These are phyloP conservation scores for Sclerotinia sclerotiorum DNA, from an alignment of 2,329 filamentous ascomycete genomes.

Conservation along the genomic window DNA sequence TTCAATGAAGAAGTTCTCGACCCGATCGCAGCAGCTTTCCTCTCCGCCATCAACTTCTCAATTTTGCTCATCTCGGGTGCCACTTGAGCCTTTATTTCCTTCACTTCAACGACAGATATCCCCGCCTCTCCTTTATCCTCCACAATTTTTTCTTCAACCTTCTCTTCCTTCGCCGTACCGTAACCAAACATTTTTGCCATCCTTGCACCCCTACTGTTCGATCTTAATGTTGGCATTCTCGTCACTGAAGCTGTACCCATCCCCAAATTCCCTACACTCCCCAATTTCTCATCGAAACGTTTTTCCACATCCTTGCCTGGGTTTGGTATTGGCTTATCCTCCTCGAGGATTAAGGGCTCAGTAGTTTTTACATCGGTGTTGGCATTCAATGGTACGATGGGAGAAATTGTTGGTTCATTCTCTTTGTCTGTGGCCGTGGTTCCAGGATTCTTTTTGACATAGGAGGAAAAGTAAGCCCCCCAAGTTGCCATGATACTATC, in stretches of 20 bases:
- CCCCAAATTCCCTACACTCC: slow-evolving; percentile 17
- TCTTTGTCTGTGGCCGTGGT: slow-evolving; percentile 1
- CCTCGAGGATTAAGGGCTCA: background rate
- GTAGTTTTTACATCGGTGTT: background rate
- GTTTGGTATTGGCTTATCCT: background rate
- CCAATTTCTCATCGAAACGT: slow-evolving; percentile 12
- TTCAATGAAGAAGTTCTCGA: background rate
- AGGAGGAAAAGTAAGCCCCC: slow-evolving; percentile 30
- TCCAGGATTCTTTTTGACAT: slow-evolving; percentile 29
- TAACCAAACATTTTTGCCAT: slow-evolving; percentile 33
- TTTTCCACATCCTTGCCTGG: slow-evolving; percentile 5
- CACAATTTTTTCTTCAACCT: slow-evolving; percentile 1
- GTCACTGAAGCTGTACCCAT: slow-evolving; percentile 7
- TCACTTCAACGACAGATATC: background rate
- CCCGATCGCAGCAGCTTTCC: slow-evolving; percentile 14
- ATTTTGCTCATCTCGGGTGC: slow-evolving; percentile 13
- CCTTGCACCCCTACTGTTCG: slow-evolving; percentile 27
- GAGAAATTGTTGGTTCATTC: background rate
- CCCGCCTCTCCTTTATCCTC: background rate
- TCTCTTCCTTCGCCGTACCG: slow-evolving; percentile 18
- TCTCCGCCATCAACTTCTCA: slow-evolving; percentile 9
- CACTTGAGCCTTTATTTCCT: background rate
- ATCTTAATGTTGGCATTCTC: slow-evolving; percentile 19
- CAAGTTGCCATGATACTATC: slow-evolving; percentile 29
- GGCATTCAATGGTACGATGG: background rate